Evolutionary conservation across 192 early-diverging fungal species (phyloP).

Genomic region (Diversispora epigaea): DNA sequence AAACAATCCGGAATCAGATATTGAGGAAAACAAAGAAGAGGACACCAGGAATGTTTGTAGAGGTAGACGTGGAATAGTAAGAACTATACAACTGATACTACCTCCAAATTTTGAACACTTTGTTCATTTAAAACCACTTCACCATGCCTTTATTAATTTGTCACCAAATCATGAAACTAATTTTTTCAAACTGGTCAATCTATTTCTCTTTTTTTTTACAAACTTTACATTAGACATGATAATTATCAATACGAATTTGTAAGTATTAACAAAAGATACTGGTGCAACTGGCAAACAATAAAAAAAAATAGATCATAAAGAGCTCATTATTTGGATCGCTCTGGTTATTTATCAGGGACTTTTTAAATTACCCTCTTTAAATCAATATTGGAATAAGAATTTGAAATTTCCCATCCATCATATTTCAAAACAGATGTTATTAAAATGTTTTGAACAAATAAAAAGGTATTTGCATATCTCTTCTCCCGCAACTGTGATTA

Average conservation of each 20-base stretch:
- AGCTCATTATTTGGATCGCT: not conserved
- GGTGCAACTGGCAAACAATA: not conserved
- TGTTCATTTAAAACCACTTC: not conserved
- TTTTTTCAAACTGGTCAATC: no score
- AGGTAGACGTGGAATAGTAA: not conserved
- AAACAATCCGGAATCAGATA: not conserved
- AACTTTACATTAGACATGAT: not conserved
- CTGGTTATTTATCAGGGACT: slow-evolving; percentile 6
- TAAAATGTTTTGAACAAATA: not conserved
- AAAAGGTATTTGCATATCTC: slow-evolving; percentile 8
- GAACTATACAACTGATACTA: not conserved
- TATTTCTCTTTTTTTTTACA: slow-evolving; percentile 3
- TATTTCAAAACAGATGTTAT: no score
- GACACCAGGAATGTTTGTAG: not conserved
- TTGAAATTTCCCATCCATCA: no score
- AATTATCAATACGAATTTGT: not conserved
- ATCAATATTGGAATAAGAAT: no score
- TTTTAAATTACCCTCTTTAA: slow-evolving; percentile 14
- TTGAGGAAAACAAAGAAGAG: not conserved
- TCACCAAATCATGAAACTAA: not conserved
- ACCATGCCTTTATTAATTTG: slow-evolving; percentile 1
- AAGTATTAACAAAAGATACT: slow-evolving; percentile 2
- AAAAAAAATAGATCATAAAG: not conserved
- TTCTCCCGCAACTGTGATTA: not conserved
- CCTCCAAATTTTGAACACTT: not conserved